Conservation (phyloP, 345 rosid genomes). For the Pugionium cornutum region DNA sequence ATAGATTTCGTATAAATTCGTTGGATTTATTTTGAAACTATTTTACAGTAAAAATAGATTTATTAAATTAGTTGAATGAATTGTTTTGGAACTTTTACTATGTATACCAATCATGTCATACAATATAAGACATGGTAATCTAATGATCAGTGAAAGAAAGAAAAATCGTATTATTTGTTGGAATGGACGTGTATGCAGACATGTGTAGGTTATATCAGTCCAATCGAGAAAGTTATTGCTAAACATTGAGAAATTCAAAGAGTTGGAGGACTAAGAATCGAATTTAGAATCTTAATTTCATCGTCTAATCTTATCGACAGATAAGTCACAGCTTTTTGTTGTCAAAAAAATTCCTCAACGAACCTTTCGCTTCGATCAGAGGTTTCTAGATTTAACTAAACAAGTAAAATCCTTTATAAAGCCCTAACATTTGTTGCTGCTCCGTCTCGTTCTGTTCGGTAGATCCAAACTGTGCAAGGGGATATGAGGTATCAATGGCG, state of each 20-base stretch:
- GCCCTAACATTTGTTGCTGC: constrained; percentile 22
- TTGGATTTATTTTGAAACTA: no score
- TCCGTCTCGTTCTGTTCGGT: neutral
- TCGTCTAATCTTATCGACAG: no score
- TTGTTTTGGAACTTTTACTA: no score
- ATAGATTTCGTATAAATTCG: no score
- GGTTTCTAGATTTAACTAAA: neutral
- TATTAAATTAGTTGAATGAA: no score
- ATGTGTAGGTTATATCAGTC: neutral
- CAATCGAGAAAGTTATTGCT: neutral
- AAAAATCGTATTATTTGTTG: no score
- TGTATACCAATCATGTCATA: no score
- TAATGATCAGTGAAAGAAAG: no score
- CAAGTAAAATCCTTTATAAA: neutral
- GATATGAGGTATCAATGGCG: constrained; percentile 31
- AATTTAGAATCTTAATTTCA: neutral
- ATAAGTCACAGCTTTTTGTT: no score
- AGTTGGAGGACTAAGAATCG: neutral
- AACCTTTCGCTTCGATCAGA: neutral
- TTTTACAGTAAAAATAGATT: no score
- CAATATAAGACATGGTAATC: no score
- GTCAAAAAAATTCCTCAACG: neutral
- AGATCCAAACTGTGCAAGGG: constrained; percentile 9
- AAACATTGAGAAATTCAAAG: neutral
- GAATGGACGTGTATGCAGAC: no score